Evolutionary conservation across 306 rosid genomes (phyloP), one percentile per base, ranked within the genome.

Genomic region (Malus orientalis): DNA sequence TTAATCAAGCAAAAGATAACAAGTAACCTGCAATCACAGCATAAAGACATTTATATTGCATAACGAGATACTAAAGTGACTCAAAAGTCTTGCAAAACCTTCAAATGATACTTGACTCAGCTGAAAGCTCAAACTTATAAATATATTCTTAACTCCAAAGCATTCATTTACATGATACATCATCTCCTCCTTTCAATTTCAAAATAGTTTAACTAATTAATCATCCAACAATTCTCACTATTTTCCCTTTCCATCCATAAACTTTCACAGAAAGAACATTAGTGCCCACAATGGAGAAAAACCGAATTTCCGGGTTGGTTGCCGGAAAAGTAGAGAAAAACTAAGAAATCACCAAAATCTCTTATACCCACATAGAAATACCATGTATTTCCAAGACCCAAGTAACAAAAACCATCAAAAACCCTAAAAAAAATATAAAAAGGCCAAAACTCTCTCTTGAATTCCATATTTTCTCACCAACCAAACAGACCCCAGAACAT

Each of bases 1-100:
- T 88, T 93, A 70, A 93, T 89, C 78, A 87, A 74, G 61, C 96
- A 93, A 74, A 93, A 93, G 71, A 91, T 63, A 76, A 74, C 73
- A 70, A 93, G 93, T 67, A 93, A 79, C 98, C 97, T 91, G 78
- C 86, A 70, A 76, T 73, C 76, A 47, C 29, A 70, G 77, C 16
- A 62, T 22, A 40, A 12, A 67, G 40, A 72, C 79, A 71, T 64
- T 71, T 30, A 30, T 44, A 67, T 32, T n/a, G n/a, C 49, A 45
- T 69, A 18, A n/a, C 22, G 38, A 54, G 66, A 5, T 63, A 58
- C 49, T 69, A 12, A 54, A 32, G 38, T 36, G 58, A 9, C 64
- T 55, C 60, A 67, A 16, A 29, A 40, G 68, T 59, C 13, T 78
- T 77, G 32, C 64, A 33, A 45, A 27, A 18, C n/a, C 27, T 54